Evolutionary conservation across 352 stramenopile genomes (phyloP).

Genomic region (Globisporangium cylindrosporum): DNA sequence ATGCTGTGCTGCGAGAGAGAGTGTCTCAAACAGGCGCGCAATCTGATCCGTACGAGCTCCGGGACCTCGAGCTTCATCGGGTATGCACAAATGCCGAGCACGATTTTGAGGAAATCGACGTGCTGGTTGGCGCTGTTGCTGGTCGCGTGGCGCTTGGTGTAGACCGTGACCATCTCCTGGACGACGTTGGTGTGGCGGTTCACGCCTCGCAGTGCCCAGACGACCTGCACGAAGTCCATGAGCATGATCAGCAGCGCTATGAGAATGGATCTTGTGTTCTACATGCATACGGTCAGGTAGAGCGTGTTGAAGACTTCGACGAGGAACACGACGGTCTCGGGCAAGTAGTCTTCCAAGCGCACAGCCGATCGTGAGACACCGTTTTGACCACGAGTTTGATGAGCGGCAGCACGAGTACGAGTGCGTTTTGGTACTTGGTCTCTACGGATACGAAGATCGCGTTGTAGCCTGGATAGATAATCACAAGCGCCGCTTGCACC

Average conservation of each 20-base stretch:
- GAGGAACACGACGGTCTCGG: constrained; percentile 34
- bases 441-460: constrained; percentile 20
- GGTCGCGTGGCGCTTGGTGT: not conserved
- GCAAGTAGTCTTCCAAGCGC: constrained; percentile 33
- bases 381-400: constrained; percentile 30
- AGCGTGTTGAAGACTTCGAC: constrained; percentile 42
- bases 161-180: not conserved
- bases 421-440: not conserved
- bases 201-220: constrained; percentile 31
- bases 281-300: constrained; percentile 39
- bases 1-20: not conserved
- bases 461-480: constrained; percentile 22
- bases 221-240: constrained; percentile 34
- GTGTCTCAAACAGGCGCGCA: constrained; percentile 5
- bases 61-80: not conserved
- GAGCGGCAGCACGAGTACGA: constrained; percentile 17
- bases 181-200: constrained; percentile 4
- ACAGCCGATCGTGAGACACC: constrained; percentile 19
- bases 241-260: constrained; percentile 31
- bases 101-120: constrained; percentile 3
- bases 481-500: constrained; percentile 16
- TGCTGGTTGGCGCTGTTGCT: not conserved
- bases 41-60: not conserved
- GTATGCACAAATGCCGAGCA: not conserved
- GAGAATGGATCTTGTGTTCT: constrained; percentile 22